phyloP scores from a whole-genome alignment of 805 yeast species.

The Myxozyma lipomycoides region DNA sequence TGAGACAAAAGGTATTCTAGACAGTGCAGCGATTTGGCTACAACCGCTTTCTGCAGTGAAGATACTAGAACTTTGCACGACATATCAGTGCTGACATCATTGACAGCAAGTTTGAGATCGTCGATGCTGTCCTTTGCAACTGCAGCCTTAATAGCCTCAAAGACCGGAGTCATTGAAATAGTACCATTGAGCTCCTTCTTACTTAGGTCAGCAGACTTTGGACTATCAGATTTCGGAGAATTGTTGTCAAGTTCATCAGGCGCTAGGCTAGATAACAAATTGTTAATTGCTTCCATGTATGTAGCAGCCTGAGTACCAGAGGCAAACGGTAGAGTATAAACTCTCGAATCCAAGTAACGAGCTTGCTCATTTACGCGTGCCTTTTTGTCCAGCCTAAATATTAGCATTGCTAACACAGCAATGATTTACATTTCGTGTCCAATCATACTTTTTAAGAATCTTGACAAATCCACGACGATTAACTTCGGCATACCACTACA shows the following conservation, averaged over 20 bases:
- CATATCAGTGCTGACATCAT: conserved; percentile 10
- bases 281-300: conserved; percentile 52
- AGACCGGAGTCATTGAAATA: neutral
- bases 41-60: conserved; percentile 61
- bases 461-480: conserved; percentile 86
- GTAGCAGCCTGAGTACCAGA: conserved; percentile 58
- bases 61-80: conserved; percentile 44
- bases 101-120: conserved; percentile 44
- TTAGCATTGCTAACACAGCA: neutral
- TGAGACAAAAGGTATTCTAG: conserved; percentile 53
- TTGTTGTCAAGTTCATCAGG: conserved; percentile 35
- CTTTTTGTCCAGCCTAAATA: conserved; percentile 74
- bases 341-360: conserved; percentile 59
- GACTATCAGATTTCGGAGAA: neutral
- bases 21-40: conserved; percentile 52
- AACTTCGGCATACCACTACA: conserved; percentile 80
- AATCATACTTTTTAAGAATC: conserved; percentile 63
- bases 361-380: conserved; percentile 56
- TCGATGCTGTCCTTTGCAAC: conserved; percentile 46
- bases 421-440: neutral
- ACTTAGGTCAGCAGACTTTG: conserved; percentile 1
- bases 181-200: conserved; percentile 2
- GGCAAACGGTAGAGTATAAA: conserved; percentile 72
- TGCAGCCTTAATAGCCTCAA: conserved; percentile 26
- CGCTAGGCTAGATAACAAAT: conserved; percentile 50